A percentile compares a stretch with the other conserved stretches of the same genome.
Evolutionary conservation across 108 stramenopile genomes (phyloP).

Genomic region (Cylindrotheca closterium): DNA sequence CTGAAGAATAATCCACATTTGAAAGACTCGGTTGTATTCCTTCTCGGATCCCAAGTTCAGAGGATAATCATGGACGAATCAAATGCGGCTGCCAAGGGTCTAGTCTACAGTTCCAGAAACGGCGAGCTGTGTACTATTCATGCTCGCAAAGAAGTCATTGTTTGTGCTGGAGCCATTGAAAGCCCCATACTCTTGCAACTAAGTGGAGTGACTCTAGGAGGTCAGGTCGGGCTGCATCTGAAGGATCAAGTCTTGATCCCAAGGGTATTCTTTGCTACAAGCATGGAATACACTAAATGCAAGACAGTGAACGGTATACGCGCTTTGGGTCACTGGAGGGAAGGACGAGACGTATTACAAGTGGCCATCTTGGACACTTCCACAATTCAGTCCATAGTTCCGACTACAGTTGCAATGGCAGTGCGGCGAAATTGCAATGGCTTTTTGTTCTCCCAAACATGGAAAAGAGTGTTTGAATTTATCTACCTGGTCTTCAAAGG

Average conservation of each 20-base stretch:
- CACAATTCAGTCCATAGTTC: conserved; percentile 9
- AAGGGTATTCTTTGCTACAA: conserved; percentile 26
- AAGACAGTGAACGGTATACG: conserved; percentile 28
- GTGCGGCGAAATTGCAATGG: conserved; percentile 17
- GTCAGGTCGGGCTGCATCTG: conserved; percentile 42
- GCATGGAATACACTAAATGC: not conserved
- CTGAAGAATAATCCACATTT: conserved; percentile 44
- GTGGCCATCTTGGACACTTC: conserved; percentile 22
- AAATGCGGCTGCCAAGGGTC: conserved; percentile 14
- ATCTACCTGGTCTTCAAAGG: conserved; percentile 10
- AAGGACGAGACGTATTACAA: conserved; percentile 15
- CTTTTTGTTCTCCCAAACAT: not conserved
- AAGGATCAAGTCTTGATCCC: conserved; percentile 68
- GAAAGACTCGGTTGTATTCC: conserved; percentile 33
- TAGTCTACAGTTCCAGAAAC: conserved; percentile 23
- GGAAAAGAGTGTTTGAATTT: conserved; percentile 12
- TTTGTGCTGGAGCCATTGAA: conserved; percentile 74
- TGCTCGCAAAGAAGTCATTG: conserved; percentile 31
- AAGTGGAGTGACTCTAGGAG: conserved; percentile 52
- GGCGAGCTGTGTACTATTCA: conserved; percentile 3
- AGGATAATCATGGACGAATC: conserved; percentile 34
- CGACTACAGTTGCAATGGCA: conserved; percentile 19
- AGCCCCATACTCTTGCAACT: conserved; percentile 62
- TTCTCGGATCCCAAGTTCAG: conserved; percentile 47
- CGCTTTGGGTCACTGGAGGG: conserved; percentile 16